These are phyloP conservation scores for Cyathus striatus DNA, from an alignment of 768 basidiomycete species.

Conservation along the genomic window DNA sequence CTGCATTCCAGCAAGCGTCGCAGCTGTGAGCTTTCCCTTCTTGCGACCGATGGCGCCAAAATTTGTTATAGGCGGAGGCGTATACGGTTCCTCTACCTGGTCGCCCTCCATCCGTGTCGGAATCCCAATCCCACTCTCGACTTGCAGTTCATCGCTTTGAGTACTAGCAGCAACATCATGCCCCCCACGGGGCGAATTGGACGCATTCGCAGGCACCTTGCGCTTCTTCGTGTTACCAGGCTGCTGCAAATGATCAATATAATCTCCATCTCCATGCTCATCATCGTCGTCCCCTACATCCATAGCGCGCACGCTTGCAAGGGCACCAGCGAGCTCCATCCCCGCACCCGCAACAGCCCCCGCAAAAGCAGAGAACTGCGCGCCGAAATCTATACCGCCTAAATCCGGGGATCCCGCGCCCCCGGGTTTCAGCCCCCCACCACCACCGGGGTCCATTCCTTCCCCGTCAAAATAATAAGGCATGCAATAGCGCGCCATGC, in stretches of 20 bases:
- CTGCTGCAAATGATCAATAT: conserved; percentile 65
- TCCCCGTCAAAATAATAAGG: conserved; percentile 48
- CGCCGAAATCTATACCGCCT: conserved; percentile 20
- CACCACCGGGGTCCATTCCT: conserved; percentile 28
- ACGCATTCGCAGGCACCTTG: conserved; percentile 72
- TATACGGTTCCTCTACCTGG: conserved; percentile 11
- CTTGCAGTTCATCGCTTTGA: conserved; percentile 17
- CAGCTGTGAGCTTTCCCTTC: conserved; percentile 47
- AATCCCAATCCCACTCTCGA: conserved; percentile 17
- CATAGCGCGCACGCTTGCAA: too few relatives aligned
- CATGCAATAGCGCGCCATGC: conserved; percentile 59
- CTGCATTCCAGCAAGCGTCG: conserved; percentile 64
- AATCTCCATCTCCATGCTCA: conserved; percentile 55
- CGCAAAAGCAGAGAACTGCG: conserved; percentile 18
- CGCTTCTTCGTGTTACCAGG: conserved; percentile 86
- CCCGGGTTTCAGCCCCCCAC: conserved; percentile 8
- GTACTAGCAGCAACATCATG: conserved; percentile 26
- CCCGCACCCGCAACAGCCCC: too few relatives aligned
- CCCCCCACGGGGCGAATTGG: conserved; percentile 40
- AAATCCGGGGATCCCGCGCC: conserved; percentile 10
- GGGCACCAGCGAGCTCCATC: too few relatives aligned
- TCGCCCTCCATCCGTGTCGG: conserved; percentile 16
- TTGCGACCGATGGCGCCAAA: conserved; percentile 10
- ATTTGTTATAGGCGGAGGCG: conserved; percentile 7
- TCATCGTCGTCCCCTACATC: conserved; percentile 37